Conservation (phyloP, 768 basidiomycete species). For the Leccinum rimulosum region DNA sequence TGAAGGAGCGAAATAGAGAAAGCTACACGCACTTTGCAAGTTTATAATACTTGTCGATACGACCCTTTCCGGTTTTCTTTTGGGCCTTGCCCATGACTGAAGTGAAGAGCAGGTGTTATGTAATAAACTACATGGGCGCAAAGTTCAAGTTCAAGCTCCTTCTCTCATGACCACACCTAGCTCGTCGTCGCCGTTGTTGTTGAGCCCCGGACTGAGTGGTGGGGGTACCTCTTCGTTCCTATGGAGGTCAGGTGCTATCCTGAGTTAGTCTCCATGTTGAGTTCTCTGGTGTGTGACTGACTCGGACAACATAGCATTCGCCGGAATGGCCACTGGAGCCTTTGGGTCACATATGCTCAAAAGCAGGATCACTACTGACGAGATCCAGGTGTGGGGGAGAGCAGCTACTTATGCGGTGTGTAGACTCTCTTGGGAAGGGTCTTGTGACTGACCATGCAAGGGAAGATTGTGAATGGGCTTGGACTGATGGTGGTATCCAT, state of each 20-base stretch:
- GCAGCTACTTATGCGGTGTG: slow-evolving; percentile 64
- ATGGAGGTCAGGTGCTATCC: slow-evolving; percentile 43
- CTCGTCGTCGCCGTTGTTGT: slow-evolving; percentile 19
- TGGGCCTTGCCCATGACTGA: slow-evolving; percentile 68
- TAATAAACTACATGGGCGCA: not conserved
- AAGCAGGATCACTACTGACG: slow-evolving; percentile 47
- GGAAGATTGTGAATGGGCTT: slow-evolving; percentile 67
- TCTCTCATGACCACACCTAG: not conserved
- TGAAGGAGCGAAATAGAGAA: not conserved
- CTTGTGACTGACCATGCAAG: slow-evolving; percentile 8
- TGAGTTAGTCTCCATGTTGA: slow-evolving; percentile 32
- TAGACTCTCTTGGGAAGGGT: slow-evolving; percentile 1
- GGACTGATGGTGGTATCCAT: slow-evolving; percentile 59
- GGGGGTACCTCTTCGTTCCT: slow-evolving; percentile 25
- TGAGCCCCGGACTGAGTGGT: slow-evolving; percentile 14
- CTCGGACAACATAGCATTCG: slow-evolving; percentile 30
- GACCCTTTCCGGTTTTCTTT: slow-evolving; percentile 96
- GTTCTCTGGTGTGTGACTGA: not conserved
- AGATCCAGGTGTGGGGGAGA: slow-evolving; percentile 57
- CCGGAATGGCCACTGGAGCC: slow-evolving; percentile 60
- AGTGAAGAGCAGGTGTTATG: not conserved
- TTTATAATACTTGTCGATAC: slow-evolving; percentile 96
- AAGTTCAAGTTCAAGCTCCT: not conserved
- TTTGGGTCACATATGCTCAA: slow-evolving; percentile 68
- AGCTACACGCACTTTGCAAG: slow-evolving; percentile 68